These are phyloP conservation scores for Salvia miltiorrhiza DNA, from an alignment of 257 asterid genomes.

Conservation along the genomic window DNA sequence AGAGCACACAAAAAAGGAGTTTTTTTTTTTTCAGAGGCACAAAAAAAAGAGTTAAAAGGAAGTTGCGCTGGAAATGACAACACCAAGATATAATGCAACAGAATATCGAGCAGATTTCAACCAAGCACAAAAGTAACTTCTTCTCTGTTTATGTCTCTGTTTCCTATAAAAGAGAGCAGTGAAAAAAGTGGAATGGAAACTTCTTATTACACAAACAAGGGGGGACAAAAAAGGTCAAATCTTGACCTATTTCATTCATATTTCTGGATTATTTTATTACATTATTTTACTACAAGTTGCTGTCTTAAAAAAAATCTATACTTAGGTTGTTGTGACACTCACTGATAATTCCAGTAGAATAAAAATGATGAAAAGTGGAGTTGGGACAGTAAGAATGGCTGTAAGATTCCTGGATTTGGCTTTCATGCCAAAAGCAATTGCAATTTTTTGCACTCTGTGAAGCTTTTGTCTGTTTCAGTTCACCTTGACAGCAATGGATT, in stretches of 20 bases:
- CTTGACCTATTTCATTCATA: conserved; percentile 16
- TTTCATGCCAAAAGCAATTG: conserved; percentile 34
- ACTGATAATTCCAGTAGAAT: conserved; percentile 30
- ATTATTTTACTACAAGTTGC: neutral
- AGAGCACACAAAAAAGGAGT: too few species aligned
- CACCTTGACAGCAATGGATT: conserved; percentile 31
- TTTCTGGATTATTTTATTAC: conserved; percentile 15
- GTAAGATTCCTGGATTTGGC: conserved; percentile 54
- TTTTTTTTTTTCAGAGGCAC: too few species aligned
- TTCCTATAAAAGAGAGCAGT: conserved; percentile 36
- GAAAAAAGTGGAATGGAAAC: conserved; percentile 38
- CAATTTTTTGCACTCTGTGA: conserved; percentile 30
- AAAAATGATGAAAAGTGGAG: conserved; percentile 34
- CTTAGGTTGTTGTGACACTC: conserved; percentile 20
- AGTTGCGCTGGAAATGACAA: conserved; percentile 30
- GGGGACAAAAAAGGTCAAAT: conserved; percentile 43
- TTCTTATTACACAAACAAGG: conserved; percentile 39
- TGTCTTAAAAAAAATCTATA: neutral
- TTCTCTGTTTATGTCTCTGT: conserved; percentile 27
- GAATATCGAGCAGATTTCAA: conserved; percentile 21
- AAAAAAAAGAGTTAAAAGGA: conserved; percentile 3
- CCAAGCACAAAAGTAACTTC: conserved; percentile 32
- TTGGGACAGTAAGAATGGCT: conserved; percentile 21
- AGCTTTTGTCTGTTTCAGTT: conserved; percentile 52
- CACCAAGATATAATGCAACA: conserved; percentile 48